Conservation (phyloP, 805 yeast genomes). For the Aciculoconidium aculeatum region DNA sequence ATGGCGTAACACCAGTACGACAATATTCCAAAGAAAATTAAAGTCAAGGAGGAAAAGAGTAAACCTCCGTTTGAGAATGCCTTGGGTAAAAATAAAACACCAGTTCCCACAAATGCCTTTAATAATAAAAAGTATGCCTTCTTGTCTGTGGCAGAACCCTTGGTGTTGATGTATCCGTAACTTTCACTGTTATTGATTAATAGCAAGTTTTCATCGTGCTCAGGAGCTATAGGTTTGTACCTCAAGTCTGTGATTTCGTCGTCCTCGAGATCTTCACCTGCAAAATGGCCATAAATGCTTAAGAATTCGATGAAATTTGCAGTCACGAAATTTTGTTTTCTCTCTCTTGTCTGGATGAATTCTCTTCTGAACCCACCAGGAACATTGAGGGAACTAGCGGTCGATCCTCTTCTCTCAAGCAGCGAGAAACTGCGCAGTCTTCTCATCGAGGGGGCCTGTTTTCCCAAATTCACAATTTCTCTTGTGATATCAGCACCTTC, state of each 20-base stretch:
- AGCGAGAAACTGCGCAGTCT: constrained; percentile 19
- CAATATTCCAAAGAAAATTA: constrained; percentile 57
- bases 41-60: constrained; percentile 45
- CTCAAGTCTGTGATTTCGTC: constrained; percentile 53
- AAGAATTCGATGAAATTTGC: constrained; percentile 72
- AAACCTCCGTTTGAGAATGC: constrained; percentile 74
- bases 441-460: constrained; percentile 5
- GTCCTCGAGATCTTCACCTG: constrained; percentile 76
- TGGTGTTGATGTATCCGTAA: constrained; percentile 20
- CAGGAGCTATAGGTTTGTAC: constrained; percentile 24
- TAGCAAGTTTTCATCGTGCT: constrained; percentile 35
- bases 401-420: constrained; percentile 47
- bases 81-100: constrained; percentile 63
- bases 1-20: constrained; percentile 78
- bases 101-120: constrained; percentile 76
- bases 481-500: constrained; percentile 51
- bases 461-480: constrained; percentile 33
- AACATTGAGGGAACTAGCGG: constrained; percentile 63
- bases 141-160: constrained; percentile 65
- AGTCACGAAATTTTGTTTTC: constrained; percentile 48
- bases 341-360: constrained; percentile 35
- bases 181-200: constrained; percentile 9
- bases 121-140: constrained; percentile 68
- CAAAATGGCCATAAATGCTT: constrained; percentile 79
- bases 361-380: constrained; percentile 85